Evolutionary conservation across 176 grass and related monocot genomes (phyloP).

Genomic region (Panicum miliaceum): DNA sequence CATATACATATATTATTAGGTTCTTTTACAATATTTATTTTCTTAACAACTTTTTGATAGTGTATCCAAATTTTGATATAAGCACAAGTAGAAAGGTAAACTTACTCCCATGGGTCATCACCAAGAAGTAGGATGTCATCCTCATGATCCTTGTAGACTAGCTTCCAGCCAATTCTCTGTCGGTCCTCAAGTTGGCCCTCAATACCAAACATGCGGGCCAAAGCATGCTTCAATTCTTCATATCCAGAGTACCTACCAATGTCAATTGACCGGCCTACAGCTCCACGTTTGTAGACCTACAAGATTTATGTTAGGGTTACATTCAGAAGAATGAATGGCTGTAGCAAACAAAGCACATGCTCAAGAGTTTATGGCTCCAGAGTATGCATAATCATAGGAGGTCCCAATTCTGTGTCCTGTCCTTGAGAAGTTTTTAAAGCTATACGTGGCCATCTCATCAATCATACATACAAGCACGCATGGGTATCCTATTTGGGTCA

Average conservation of each 20-base stretch:
- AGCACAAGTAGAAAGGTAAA: slow-evolving; percentile 24
- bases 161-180: slow-evolving; percentile 95
- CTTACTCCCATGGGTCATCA: slow-evolving; percentile 99
- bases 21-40: slow-evolving; percentile 21
- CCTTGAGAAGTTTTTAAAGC: slow-evolving; percentile 45
- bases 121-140: slow-evolving; percentile 90
- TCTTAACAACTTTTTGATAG: background rate
- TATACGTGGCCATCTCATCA: slow-evolving; percentile 37
- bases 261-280: slow-evolving; percentile 95
- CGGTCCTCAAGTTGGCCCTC: slow-evolving; percentile 95
- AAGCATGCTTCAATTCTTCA: slow-evolving; percentile 84
- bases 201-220: slow-evolving; percentile 99
- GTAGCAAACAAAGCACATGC: slow-evolving; percentile 38
- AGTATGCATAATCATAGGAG: slow-evolving; percentile 17
- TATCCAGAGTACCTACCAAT: slow-evolving; percentile 87
- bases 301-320: slow-evolving; percentile 39
- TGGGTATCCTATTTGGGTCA: slow-evolving; percentile 1
- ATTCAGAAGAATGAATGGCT: slow-evolving; percentile 22
- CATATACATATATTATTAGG: background rate
- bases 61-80: background rate
- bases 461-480: slow-evolving; percentile 24
- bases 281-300: slow-evolving; percentile 97
- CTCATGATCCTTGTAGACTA: slow-evolving; percentile 97
- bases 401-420: slow-evolving; percentile 24
- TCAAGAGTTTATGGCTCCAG: slow-evolving; percentile 36